phyloP scores from a whole-genome alignment of 2,329 filamentous ascomycete genomes.

The Intubia oerlemansii region DNA sequence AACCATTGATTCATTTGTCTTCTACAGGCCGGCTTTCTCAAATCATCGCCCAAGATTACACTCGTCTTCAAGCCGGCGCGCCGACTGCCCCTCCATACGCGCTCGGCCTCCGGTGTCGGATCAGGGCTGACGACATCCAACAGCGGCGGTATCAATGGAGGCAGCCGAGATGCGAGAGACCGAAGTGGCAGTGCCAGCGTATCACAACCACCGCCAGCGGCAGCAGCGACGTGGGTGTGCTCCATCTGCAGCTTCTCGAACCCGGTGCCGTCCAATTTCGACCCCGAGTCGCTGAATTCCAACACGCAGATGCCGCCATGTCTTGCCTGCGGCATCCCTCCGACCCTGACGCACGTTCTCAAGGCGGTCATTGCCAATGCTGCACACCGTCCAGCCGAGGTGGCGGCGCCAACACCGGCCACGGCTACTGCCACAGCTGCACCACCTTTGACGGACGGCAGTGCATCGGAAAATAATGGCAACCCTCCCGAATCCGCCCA shows the following conservation, averaged over 20 bases:
- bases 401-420: neutral
- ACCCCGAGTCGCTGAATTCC: slow-evolving; percentile 57
- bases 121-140: too few relatives aligned
- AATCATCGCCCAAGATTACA: slow-evolving; percentile 86
- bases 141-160: too few relatives aligned
- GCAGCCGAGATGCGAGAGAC: too few relatives aligned
- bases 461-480: too few relatives aligned
- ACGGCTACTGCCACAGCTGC: neutral
- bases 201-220: slow-evolving; percentile 30
- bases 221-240: slow-evolving; percentile 64
- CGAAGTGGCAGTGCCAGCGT: slow-evolving; percentile 19
- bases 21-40: slow-evolving; percentile 63
- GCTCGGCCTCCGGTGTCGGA: slow-evolving; percentile 23
- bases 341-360: slow-evolving; percentile 57
- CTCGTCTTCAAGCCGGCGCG: slow-evolving; percentile 65
- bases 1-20: too few relatives aligned
- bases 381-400: slow-evolving; percentile 13
- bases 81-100: slow-evolving; percentile 31
- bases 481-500: too few relatives aligned
- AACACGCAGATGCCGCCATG: slow-evolving; percentile 72
- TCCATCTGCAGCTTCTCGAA: slow-evolving; percentile 93
- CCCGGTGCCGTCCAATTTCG: slow-evolving; percentile 80
- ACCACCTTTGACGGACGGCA: slow-evolving; percentile 8
- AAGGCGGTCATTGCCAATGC: slow-evolving; percentile 71
- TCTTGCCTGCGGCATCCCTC: slow-evolving; percentile 83